Evolutionary conservation across 2,329 filamentous ascomycete genomes (phyloP), one percentile per base, ranked within the genome.

Genomic region (Xylaria multiplex): DNA sequence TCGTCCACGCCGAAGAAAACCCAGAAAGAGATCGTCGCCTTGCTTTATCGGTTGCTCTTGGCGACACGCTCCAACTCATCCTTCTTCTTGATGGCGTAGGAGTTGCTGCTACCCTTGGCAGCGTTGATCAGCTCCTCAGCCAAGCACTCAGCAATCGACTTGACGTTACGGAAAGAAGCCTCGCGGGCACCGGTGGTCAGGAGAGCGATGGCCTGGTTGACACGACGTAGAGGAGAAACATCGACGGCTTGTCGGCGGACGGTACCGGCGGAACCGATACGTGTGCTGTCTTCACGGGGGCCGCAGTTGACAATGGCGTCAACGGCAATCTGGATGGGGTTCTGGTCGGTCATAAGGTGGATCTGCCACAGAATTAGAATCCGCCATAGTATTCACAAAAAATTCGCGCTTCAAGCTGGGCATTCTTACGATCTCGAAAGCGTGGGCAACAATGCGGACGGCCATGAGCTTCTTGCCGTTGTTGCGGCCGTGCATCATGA

Each of bases 401-500:
- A 35, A n/a, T 27, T 60, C 46, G 65, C 65, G 43, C 24, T 40
- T 30, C 14, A 59, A 59, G 2, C 14, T 57, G 63, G 63, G 61
- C 19, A 57, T 73, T 91, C 93, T 84, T 91, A 97, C 95, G 83
- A 99, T 99, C 89, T 99, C 96, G 86, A 99, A 99, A 79, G 95
- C 85, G 89, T 99, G 96, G 77, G 94, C 94, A 79, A 99, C 94
- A 78, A 99, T 99, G 86, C 96, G 93, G 84, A 98, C 95, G 81
- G 96, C 96, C 94, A 97, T 97, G 82, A 98, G 91, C 93, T 99
- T 99, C 92, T 99, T 99, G 86, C 96, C 96, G 92, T 97, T 99
- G 93, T 99, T 99, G 86, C 96, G 96, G 85, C 96, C 96, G 91
- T 99, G 97, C 95, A 98, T 98, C 96, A 99, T 99, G 83, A 99